A percentile compares a stretch with the other conserved stretches of the same genome.
phyloP scores from a whole-genome alignment of 768 basidiomycete genomes.

The Amanita molliuscula region DNA sequence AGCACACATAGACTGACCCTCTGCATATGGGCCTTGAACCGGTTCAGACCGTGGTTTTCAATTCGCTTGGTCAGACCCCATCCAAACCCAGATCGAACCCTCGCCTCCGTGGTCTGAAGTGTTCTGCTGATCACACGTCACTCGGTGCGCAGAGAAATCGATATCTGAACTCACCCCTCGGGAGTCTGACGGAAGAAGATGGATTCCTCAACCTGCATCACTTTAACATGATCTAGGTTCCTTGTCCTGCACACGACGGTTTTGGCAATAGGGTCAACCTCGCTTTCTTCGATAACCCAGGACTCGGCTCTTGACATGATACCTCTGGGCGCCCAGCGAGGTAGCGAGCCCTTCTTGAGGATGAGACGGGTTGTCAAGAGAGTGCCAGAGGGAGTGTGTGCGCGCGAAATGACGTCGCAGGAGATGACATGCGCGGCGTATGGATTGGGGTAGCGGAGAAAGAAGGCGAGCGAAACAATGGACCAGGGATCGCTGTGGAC shows the following conservation, averaged over 20 bases:
- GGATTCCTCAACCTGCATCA: conserved; percentile 87
- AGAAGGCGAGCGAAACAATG: conserved; percentile 88
- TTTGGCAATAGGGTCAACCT: conserved; percentile 79
- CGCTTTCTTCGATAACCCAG: conserved; percentile 93
- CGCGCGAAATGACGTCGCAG: conserved; percentile 89
- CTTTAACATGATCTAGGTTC: conserved; percentile 90
- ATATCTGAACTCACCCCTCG: conserved; percentile 48
- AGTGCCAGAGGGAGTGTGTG: conserved; percentile 59
- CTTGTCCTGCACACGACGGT: conserved; percentile 70
- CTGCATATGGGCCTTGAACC: conserved; percentile 84
- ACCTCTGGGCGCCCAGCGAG: conserved; percentile 82
- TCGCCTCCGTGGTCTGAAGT: conserved; percentile 76
- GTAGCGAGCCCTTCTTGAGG: conserved; percentile 84
- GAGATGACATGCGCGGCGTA: conserved; percentile 90
- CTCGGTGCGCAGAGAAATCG: neutral
- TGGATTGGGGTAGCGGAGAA: conserved; percentile 92
- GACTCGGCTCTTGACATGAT: conserved; percentile 80
- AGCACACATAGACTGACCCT: conserved; percentile 36
- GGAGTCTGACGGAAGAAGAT: conserved; percentile 58
- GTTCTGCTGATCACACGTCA: conserved; percentile 46
- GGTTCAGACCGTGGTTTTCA: conserved; percentile 74
- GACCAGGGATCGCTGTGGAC: conserved; percentile 78
- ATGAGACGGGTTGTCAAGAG: conserved; percentile 85
- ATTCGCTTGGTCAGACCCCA: conserved; percentile 85
- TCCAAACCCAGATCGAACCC: conserved; percentile 82